phyloP scores from a whole-genome alignment of 345 rosid species.

The Litchi chinensis region DNA sequence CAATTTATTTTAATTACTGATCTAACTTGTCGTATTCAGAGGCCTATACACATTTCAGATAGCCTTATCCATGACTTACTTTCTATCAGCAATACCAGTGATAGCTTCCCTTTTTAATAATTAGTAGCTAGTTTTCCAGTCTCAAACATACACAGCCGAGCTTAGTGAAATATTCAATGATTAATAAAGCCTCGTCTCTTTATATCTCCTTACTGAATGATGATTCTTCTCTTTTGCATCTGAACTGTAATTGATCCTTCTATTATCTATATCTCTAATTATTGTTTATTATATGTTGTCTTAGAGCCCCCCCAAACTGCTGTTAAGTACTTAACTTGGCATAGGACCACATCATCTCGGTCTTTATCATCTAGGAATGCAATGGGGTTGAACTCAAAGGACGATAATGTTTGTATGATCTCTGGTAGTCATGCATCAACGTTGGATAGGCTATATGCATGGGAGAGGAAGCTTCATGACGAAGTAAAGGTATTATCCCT shows the following conservation, averaged over 20 bases:
- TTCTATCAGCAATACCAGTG: background rate
- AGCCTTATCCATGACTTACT: background rate
- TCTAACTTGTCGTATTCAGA: background rate
- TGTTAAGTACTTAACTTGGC: conserved; percentile 84
- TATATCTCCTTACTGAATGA: background rate
- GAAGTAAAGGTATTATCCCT: conserved; percentile 81
- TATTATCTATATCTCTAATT: conserved; percentile 23
- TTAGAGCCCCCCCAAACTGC: conserved; percentile 72
- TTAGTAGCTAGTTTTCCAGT: background rate
- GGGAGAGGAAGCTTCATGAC: conserved; percentile 97
- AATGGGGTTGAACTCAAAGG: conserved; percentile 56
- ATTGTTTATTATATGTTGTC: conserved; percentile 24
- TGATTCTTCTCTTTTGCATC: background rate
- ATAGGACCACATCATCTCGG: conserved; percentile 81
- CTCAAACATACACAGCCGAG: background rate
- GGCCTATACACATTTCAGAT: background rate
- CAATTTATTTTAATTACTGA: background rate
- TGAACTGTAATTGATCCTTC: background rate
- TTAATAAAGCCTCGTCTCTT: background rate
- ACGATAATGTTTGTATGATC: conserved; percentile 74
- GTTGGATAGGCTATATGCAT: conserved; percentile 86
- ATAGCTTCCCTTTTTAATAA: background rate
- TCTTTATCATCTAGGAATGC: conserved; percentile 80
- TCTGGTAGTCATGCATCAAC: conserved; percentile 98
- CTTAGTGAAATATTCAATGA: background rate